Evolutionary conservation across 805 yeast species (phyloP), one percentile per base, ranked within the genome.

Genomic region (Jamesozyma jinghongensis): DNA sequence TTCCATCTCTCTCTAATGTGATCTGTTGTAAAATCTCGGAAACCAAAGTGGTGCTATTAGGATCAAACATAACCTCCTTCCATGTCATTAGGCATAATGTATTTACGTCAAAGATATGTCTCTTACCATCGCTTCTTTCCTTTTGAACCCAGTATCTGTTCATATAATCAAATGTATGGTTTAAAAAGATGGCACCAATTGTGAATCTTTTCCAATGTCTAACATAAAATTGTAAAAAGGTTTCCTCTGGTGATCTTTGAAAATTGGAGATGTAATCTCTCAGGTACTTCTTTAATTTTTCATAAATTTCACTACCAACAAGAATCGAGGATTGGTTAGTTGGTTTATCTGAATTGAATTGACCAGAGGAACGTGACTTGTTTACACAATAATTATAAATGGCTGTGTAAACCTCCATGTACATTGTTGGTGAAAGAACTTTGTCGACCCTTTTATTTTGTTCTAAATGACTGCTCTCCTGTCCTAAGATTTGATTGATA

Each of bases 121-220:
- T 74, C 54, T 85, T 77, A 14, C 97, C 97, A 59, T 90, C 97
- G 33, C 86, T 82, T 56, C 97, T 74, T 63, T 90, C 97, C 56
- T 94, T 88, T 52, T 83, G 84, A 34, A 94, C 96, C 98, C 98
- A 92, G 64, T 90, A 92, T 46, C 97, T 75, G 63, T 92, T 92
- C 75, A 92, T 79, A 63, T 92, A 92, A 60, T 90, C 96, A 55
- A 92, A 85, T 5, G 94, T 88, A 59, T 94, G 92, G 61, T 86
- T 87, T 59, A 92, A 66, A 62, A 85, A 84, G 13, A 87, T 83
- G 1, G 97, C 94, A 20, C 97, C 97, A 40, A 85, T 78, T 18
- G 94, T 77, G 59, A 74, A 92, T 45, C 97, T 74, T 47, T 79
- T 78, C 96, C 97, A 94, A 49, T 81, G 77, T 55, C 79, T 71